Evolutionary conservation across 2,329 filamentous ascomycete species (phyloP).

Genomic region (Colletotrichum neosansevieriae): DNA sequence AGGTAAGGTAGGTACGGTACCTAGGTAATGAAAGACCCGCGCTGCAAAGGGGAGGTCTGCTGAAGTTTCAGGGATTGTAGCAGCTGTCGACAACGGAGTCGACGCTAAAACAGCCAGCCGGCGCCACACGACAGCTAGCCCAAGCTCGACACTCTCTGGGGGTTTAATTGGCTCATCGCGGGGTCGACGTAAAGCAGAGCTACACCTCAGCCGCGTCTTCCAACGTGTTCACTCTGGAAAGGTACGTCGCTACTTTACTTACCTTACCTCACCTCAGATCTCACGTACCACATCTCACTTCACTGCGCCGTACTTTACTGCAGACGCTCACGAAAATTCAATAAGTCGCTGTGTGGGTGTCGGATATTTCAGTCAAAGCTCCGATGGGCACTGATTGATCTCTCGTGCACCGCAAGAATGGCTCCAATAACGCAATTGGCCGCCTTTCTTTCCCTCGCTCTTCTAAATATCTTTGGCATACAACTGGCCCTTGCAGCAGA

Average conservation of each 20-base stretch:
- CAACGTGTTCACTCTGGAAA: slow-evolving; percentile 39
- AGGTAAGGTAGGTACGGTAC: too few relatives aligned
- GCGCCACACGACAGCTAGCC: slow-evolving; percentile 31
- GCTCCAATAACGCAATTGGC: slow-evolving; percentile 45
- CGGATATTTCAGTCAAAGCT: slow-evolving; percentile 23
- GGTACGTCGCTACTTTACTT: slow-evolving; percentile 27
- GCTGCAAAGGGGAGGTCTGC: slow-evolving; percentile 16
- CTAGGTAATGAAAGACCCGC: slow-evolving; percentile 1
- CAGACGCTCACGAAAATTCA: slow-evolving; percentile 22
- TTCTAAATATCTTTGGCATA: slow-evolving; percentile 42
- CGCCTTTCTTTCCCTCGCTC: slow-evolving; percentile 44
- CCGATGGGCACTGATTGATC: slow-evolving; percentile 31
- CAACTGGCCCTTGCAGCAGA: slow-evolving; percentile 40
- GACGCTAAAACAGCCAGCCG: slow-evolving; percentile 33
- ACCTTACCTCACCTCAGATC: too few relatives aligned
- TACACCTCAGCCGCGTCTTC: slow-evolving; percentile 38
- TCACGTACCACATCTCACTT: slow-evolving; percentile 17
- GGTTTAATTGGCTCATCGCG: slow-evolving; percentile 18
- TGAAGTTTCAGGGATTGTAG: slow-evolving; percentile 39
- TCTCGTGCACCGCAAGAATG: slow-evolving; percentile 40
- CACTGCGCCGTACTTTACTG: not conserved
- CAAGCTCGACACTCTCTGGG: slow-evolving; percentile 9
- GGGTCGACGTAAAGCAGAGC: slow-evolving; percentile 15
- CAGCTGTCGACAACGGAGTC: slow-evolving; percentile 24
- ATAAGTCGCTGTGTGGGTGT: slow-evolving; percentile 29